Percentiles rank a stretch among this genome's conserved stretches.
Evolutionary conservation across 768 basidiomycete genomes (phyloP).

Genomic region (Dentipellis sp.): DNA sequence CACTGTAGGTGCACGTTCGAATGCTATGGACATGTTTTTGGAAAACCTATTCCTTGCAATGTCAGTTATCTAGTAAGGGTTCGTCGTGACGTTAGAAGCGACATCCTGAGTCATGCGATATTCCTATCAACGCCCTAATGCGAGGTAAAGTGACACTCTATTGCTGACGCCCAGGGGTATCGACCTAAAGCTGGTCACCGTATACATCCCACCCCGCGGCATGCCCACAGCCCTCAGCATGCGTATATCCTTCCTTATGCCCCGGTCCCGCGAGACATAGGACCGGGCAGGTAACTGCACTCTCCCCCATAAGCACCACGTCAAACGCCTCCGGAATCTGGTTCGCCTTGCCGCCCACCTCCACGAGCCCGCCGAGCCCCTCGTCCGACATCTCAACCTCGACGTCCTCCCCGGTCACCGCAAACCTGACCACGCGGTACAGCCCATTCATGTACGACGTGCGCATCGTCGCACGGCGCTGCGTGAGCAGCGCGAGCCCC

Average conservation of each 20-base stretch:
- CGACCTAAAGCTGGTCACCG: constrained; percentile 21
- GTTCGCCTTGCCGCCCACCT: constrained; percentile 18
- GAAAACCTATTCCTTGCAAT: neutral
- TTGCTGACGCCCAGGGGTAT: neutral
- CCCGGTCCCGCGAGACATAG: constrained; percentile 31
- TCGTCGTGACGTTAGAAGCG: neutral
- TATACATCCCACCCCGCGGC: constrained; percentile 23
- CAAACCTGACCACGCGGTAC: constrained; percentile 33
- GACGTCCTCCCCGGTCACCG: constrained; percentile 13
- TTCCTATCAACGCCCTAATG: neutral
- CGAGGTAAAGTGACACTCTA: too few species aligned
- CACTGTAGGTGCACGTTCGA: too few species aligned
- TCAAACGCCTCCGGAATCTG: constrained; percentile 16
- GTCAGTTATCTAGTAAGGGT: neutral
- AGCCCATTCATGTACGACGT: constrained; percentile 37
- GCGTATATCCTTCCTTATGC: constrained; percentile 15
- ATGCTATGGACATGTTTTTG: too few species aligned
- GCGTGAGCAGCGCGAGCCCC: constrained; percentile 44
- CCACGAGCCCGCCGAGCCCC: constrained; percentile 24
- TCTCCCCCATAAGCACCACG: constrained; percentile 5
- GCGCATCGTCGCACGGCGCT: constrained; percentile 34
- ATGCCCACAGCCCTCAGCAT: constrained; percentile 31
- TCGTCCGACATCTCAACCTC: constrained; percentile 9
- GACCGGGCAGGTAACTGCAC: constrained; percentile 17
- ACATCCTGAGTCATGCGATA: neutral